Evolutionary conservation across 1,284 basidiomycete genomes (phyloP).

Genomic region (Ceratobasidium sp.): DNA sequence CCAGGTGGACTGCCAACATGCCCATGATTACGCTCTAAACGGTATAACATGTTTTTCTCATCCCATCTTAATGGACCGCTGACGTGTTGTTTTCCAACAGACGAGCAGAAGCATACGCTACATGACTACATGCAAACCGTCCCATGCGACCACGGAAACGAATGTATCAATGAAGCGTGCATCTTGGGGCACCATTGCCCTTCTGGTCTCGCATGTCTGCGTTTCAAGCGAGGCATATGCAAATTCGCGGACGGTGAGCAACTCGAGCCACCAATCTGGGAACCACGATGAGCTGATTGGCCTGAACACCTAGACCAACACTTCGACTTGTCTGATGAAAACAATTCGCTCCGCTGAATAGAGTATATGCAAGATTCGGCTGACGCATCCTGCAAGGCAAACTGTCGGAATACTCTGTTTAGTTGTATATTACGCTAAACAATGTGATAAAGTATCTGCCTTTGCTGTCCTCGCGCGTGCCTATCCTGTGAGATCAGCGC

Average conservation of each 20-base stretch:
- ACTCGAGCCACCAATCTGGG: neutral
- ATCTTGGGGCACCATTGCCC: constrained; percentile 34
- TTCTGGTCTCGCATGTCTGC: neutral
- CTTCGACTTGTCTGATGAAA: neutral
- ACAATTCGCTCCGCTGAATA: no score
- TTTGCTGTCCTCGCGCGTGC: no score
- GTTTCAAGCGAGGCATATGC: constrained; percentile 16
- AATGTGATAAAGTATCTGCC: no score
- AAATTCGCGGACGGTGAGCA: constrained; percentile 29
- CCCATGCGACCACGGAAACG: constrained; percentile 37
- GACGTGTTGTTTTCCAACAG: neutral
- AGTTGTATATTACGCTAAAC: no score
- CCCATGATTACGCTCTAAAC: constrained; percentile 31
- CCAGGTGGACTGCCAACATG: constrained; percentile 25
- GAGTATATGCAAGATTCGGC: no score
- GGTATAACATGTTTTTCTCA: neutral
- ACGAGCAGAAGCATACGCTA: constrained; percentile 26
- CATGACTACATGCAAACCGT: constrained; percentile 37
- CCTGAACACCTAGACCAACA: constrained; percentile 3
- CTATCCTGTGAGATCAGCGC: no score
- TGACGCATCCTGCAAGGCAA: no score
- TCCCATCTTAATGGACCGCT: neutral
- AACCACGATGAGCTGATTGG: neutral
- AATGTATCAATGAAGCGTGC: constrained; percentile 39
- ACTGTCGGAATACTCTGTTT: no score